Evolutionary conservation across 805 yeast species (phyloP), one percentile per base, ranked within the genome.

Genomic region (Monosporozyma unispora): DNA sequence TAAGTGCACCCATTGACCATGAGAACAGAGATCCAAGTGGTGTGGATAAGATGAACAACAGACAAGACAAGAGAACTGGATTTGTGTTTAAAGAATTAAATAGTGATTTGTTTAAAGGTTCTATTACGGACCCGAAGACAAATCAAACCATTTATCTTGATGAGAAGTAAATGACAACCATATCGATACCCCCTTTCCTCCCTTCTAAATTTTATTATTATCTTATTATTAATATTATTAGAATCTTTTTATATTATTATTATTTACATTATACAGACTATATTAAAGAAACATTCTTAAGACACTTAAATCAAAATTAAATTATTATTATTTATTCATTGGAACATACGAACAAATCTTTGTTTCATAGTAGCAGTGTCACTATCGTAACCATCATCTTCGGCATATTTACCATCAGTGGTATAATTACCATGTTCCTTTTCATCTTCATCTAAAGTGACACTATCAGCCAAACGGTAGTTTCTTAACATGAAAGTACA

Each of bases 401-500:
- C 31, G 8, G 18, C 8, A n/a, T 22, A 9, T n/a, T 31, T 31
- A 14, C 16, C 16, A 14, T 31, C 35, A 12, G 16, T 14, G 3
- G 35, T 12, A 23, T 37, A 8, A 19, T 28, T 14, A 7, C 18
- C 18, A 21, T 31, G 39, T 18, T 44, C 39, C 11, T 27, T 25
- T 14, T 35, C 47, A 19, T 44, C 47, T 14, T 44, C 47, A n/a
- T 45, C 45, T n/a, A 55, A 46, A 18, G 58, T 52, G 22, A 58
- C 57, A 16, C 51, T 44, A 41, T 48, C 52, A 3, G 43, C 63
- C 44, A 80, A 67, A 51, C 66, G 69, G 54, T 77, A 78, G 59
- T 82, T 78, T 61, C 82, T 74, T 54, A 81, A 69, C 54, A 76
- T 66, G 47, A 80, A 62, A 0, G 80, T 71, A 37, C 69, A 64